These are phyloP conservation scores for Fusarium sp. DNA, from an alignment of 2,329 filamentous ascomycete species.

Conservation along the genomic window DNA sequence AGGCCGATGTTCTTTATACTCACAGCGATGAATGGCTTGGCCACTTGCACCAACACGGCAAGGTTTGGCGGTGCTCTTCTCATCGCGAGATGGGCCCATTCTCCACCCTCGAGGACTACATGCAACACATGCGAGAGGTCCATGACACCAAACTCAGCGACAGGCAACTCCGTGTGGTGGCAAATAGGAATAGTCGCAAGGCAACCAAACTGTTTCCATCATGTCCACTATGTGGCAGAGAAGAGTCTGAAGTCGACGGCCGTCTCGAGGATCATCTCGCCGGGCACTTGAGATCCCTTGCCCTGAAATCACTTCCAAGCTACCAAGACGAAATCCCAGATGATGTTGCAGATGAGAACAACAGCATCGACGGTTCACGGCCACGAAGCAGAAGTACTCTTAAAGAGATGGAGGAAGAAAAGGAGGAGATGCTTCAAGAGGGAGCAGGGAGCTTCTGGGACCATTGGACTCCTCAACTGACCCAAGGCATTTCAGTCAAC, in stretches of 20 bases:
- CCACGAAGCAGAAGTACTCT: neutral
- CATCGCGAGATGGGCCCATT: neutral
- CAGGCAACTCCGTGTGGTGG: conserved; percentile 6
- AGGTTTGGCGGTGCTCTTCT: conserved; percentile 8
- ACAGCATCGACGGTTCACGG: neutral
- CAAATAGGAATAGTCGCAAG: conserved; percentile 8
- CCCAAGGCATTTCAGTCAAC: neutral
- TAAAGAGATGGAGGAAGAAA: neutral
- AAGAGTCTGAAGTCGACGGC: neutral
- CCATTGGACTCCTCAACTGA: neutral
- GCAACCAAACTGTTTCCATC: neutral
- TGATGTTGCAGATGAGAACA: neutral
- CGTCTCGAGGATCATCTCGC: conserved; percentile 13
- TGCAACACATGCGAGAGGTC: conserved; percentile 7
- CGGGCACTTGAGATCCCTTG: conserved; percentile 13
- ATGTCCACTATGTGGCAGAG: conserved; percentile 6
- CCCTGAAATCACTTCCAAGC: conserved; percentile 18
- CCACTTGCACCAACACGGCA: conserved; percentile 18
- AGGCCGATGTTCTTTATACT: conserved; percentile 8
- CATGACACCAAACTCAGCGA: conserved; percentile 10
- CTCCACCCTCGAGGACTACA: neutral
- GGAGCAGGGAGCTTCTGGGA: neutral
- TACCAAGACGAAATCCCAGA: conserved; percentile 3
- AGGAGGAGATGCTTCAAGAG: neutral
- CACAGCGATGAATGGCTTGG: conserved; percentile 20